Evolutionary conservation across 345 rosid species (phyloP).

Genomic region (Erucastrum elatum): DNA sequence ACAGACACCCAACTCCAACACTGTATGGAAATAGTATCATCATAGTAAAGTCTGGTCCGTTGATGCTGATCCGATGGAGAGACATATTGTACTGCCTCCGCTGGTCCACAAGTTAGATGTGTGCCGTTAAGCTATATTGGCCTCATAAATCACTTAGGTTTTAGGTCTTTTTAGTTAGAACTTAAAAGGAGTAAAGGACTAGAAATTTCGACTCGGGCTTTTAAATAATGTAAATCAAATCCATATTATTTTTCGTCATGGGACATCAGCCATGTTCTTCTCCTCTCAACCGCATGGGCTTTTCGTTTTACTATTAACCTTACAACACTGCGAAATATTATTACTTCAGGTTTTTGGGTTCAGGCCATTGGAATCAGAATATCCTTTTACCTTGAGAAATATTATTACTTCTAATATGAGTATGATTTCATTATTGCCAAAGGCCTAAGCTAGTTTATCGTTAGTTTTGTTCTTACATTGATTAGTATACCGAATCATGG

Average conservation of each 20-base stretch:
- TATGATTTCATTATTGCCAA: conserved; percentile 88
- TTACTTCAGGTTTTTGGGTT: neutral
- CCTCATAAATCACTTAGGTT: neutral
- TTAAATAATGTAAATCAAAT: neutral
- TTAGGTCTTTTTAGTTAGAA: neutral
- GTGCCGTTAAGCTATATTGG: no score
- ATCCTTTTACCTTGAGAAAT: neutral
- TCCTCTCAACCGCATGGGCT: neutral
- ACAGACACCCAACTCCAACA: neutral
- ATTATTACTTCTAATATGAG: conserved; percentile 30
- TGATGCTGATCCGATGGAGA: neutral
- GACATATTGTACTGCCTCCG: neutral
- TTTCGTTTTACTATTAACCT: neutral
- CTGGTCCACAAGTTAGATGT: neutral
- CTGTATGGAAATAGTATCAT: neutral
- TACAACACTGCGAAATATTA: neutral
- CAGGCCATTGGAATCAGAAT: neutral
- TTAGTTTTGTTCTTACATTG: neutral
- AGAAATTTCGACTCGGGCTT: neutral
- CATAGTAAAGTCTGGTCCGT: neutral
- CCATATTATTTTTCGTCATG: neutral
- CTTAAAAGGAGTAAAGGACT: neutral
- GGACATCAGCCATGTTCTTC: neutral
- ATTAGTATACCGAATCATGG: neutral
- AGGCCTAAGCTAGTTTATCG: conserved; percentile 66